Base-by-base conservation (phyloP, 1,139 yeast genomes). In the Suhomyces chickasaworum region DNA sequence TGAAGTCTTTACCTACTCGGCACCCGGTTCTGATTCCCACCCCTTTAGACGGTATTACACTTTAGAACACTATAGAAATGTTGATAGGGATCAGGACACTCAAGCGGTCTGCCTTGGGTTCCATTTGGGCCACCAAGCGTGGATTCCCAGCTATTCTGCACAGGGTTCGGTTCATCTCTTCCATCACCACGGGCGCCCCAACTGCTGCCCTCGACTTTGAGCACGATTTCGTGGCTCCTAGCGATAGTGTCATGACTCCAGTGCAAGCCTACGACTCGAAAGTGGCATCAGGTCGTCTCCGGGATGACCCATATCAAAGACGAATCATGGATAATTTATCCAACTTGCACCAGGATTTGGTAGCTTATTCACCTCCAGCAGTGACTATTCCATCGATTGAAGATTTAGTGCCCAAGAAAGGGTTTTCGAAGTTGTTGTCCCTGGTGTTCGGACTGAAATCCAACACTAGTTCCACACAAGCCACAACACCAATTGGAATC, bases 271-370 rank as follows among this genome's bases (percentile, higher is more conserved):
- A 87, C 60, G 80, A 86, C 52, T 53, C 68, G 44, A 67, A 80
- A 41, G 88, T 86, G 7, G 62, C 69, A 15, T 51, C 67, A 15
- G 83, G 84, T 1, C 71, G 67, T 48, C 71, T 87, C 41, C 69
- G 78, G 46, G 84, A 81, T 53, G 95, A 87, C 60, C 80, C 79
- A 25, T 81, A 83, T 61, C 95, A 87, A 63, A 66, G 85, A 37
- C 78, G 80, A 33, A 84, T 86, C 47, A 76, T 87, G 37, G 60
- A 77, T 27, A 78, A 73, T 18, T 63, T 87, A 47, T 77, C 84
- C 7, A 63, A 65, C 3, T 64, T 87, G 13, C 86, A 86, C 58
- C 61, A 65, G 9, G 65, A 70, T 12, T 64, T 87, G 42, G 55
- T 53, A 1, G 45, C 54, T 0, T 87, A 87, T 56, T 51, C 55